These are phyloP conservation scores for Microdochium paspali DNA, from an alignment of 2,329 filamentous ascomycete genomes.

Conservation along the genomic window DNA sequence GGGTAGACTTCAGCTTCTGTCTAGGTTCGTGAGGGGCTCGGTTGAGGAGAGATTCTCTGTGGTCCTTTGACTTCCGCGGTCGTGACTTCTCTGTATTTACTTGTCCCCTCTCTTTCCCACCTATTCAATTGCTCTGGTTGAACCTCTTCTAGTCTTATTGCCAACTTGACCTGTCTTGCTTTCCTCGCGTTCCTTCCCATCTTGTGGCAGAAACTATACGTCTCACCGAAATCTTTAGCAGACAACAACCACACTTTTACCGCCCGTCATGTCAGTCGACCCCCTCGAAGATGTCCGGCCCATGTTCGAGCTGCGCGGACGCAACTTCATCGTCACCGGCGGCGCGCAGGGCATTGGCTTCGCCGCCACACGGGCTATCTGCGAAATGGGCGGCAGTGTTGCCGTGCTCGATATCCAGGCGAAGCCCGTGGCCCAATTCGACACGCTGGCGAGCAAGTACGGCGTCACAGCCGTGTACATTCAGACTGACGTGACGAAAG, in stretches of 20 bases:
- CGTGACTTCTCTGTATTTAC: no score
- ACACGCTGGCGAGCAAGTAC: constrained; percentile 5
- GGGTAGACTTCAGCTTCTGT: no score
- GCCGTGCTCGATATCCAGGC: constrained; percentile 23
- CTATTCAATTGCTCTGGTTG: no score
- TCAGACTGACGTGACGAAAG: constrained; percentile 10
- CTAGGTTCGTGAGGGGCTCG: no score
- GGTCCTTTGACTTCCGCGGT: no score
- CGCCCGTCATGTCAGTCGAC: not conserved
- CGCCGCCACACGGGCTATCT: constrained; percentile 24
- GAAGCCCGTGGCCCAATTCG: constrained; percentile 19
- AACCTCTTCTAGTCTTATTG: no score
- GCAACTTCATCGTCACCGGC: constrained; percentile 27
- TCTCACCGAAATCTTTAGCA: no score
- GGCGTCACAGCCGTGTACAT: constrained; percentile 2
- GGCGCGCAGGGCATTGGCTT: constrained; percentile 29
- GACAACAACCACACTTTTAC: not conserved
- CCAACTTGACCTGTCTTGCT: no score
- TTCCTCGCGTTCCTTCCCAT: no score
- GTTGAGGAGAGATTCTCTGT: no score
- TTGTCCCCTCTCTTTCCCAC: no score
- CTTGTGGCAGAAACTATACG: no score
- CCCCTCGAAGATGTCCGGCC: constrained; percentile 15
- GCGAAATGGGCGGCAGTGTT: constrained; percentile 29
- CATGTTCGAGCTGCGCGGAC: constrained; percentile 21